Evolutionary conservation across 169 alveolate species (phyloP).

Genomic region (Amoebophrya sp.): DNA sequence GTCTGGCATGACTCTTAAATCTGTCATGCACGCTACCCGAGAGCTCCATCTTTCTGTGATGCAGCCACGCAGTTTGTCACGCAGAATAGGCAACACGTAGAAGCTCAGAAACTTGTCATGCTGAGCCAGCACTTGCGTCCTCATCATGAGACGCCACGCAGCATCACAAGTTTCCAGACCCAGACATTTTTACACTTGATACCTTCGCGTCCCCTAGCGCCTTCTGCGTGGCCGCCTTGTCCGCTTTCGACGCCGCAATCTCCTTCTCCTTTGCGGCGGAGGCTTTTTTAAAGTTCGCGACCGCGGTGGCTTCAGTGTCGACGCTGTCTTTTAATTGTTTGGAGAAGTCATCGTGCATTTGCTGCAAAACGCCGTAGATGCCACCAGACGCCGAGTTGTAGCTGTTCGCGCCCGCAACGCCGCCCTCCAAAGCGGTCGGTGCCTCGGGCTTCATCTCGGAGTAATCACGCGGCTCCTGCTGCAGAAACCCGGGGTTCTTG

Average conservation of each 20-base stretch:
- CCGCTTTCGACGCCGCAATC: not conserved
- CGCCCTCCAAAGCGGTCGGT: not conserved
- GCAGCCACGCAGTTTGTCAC: too few relatives aligned
- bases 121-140: too few relatives aligned
- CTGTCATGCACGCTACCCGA: too few relatives aligned
- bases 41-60: too few relatives aligned
- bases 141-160: too few relatives aligned
- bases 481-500: not conserved
- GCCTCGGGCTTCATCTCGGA: not conserved
- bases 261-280: not conserved
- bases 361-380: not conserved
- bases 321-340: not conserved
- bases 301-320: not conserved
- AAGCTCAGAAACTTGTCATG: too few relatives aligned
- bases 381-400: not conserved
- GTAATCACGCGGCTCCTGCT: not conserved
- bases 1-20: too few relatives aligned
- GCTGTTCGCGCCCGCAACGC: not conserved
- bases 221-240: not conserved
- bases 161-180: too few relatives aligned
- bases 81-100: too few relatives aligned
- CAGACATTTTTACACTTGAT: too few relatives aligned
- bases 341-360: not conserved
- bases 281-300: not conserved
- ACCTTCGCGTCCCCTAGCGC: not conserved